Evolutionary conservation across 1,284 basidiomycete genomes (phyloP).

Genomic region (Cerioporus squamosus): DNA sequence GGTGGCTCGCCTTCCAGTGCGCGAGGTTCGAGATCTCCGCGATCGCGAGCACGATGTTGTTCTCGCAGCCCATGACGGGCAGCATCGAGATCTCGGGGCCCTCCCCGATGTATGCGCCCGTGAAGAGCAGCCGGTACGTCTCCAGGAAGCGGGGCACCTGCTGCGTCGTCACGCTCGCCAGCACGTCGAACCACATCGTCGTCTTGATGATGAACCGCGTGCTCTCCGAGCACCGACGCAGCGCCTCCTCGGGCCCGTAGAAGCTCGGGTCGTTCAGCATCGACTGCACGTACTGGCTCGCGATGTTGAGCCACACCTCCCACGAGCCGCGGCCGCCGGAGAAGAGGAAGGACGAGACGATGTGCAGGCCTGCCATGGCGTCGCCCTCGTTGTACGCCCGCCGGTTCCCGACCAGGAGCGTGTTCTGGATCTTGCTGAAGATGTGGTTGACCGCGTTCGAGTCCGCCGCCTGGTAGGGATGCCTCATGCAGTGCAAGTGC

Average conservation of each 20-base stretch:
- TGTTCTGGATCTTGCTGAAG: conserved; percentile 40
- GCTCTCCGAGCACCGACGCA: conserved; percentile 49
- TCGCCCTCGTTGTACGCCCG: conserved; percentile 53
- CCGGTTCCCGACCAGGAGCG: conserved; percentile 30
- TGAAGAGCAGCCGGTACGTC: conserved; percentile 62
- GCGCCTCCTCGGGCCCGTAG: conserved; percentile 47
- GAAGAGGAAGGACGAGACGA: conserved; percentile 76
- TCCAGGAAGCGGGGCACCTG: conserved; percentile 58
- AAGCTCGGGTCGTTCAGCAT: conserved; percentile 44
- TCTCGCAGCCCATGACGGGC: conserved; percentile 84
- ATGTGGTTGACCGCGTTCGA: conserved; percentile 23
- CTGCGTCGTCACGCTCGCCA: conserved; percentile 72
- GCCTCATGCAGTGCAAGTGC: conserved; percentile 43
- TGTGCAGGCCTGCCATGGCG: conserved; percentile 76
- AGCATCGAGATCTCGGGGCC: conserved; percentile 64
- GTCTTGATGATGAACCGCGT: conserved; percentile 77
- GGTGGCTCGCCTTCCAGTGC: conserved; percentile 60
- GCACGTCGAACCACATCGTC: conserved; percentile 85
- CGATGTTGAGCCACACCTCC: conserved; percentile 65
- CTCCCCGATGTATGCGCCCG: conserved; percentile 45
- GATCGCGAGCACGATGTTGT: conserved; percentile 74
- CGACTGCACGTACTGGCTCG: conserved; percentile 53
- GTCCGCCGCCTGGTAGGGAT: conserved; percentile 23
- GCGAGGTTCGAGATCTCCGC: conserved; percentile 73
- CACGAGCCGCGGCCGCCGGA: conserved; percentile 71